phyloP scores from a whole-genome alignment of 441 rosid species.

The Melastoma candidum region DNA sequence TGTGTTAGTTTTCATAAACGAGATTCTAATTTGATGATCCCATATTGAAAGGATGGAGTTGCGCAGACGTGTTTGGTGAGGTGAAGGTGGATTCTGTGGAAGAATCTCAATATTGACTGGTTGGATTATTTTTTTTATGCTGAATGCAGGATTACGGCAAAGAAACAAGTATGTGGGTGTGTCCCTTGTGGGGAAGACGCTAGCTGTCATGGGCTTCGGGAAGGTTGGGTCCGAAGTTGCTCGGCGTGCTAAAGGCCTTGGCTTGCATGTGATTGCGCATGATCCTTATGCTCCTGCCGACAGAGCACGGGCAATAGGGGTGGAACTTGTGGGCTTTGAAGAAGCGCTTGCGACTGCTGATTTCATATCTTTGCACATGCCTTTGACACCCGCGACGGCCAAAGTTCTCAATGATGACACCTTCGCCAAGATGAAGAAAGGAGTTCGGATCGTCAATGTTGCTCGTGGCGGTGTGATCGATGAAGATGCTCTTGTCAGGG shows the following conservation, averaged over 20 bases:
- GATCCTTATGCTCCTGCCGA: conserved; percentile 17
- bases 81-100: too few relatives aligned
- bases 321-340: conserved; percentile 15
- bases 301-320: conserved; percentile 15
- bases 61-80: too few relatives aligned
- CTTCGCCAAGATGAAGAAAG: conserved; percentile 19
- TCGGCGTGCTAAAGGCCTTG: conserved; percentile 19
- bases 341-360: conserved; percentile 15
- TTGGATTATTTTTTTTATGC: neutral
- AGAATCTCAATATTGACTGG: too few relatives aligned
- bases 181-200: conserved; percentile 17
- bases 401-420: conserved; percentile 16
- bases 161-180: conserved; percentile 15
- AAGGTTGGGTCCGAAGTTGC: conserved; percentile 19
- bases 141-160: conserved; percentile 15
- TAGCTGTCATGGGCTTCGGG: conserved; percentile 17
- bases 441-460: conserved; percentile 17
- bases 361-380: conserved; percentile 19
- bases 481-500: conserved; percentile 18
- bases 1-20: too few relatives aligned
- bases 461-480: conserved; percentile 20
- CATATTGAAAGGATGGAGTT: too few relatives aligned
- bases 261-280: conserved; percentile 16
- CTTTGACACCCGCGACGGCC: conserved; percentile 15
- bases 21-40: too few relatives aligned